phyloP scores from a whole-genome alignment of 768 basidiomycete species.

The Macrolepiota fuliginosa region DNA sequence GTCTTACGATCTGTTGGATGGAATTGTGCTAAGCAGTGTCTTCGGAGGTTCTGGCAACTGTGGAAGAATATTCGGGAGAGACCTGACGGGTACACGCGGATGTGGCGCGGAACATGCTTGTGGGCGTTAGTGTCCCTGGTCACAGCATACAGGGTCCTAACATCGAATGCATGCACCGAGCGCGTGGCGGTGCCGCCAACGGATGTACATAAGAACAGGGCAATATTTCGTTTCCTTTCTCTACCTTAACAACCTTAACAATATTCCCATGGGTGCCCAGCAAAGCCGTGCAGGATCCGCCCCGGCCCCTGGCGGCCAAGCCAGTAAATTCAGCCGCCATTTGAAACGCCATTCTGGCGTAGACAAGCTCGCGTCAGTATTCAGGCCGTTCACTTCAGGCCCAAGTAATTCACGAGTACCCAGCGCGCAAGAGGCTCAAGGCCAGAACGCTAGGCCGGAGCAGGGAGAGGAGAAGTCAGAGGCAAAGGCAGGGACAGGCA shows the following conservation, averaged over 20 bases:
- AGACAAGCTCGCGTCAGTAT: slow-evolving; percentile 20
- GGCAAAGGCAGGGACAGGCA: slow-evolving; percentile 11
- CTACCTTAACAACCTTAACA: not conserved
- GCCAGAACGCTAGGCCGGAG: not conserved
- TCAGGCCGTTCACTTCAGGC: slow-evolving; percentile 8
- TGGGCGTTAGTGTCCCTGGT: not conserved
- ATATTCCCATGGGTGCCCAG: slow-evolving; percentile 27
- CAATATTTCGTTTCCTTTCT: not conserved
- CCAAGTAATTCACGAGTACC: not conserved
- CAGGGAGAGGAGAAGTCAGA: not conserved
- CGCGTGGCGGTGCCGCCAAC: not conserved
- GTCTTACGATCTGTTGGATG: not conserved
- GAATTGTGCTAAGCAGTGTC: too few relatives aligned
- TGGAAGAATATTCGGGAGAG: not conserved
- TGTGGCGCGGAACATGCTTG: not conserved
- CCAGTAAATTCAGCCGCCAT: slow-evolving; percentile 16
- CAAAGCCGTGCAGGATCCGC: slow-evolving; percentile 24
- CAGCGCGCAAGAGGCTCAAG: slow-evolving; percentile 1
- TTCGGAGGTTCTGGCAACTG: too few relatives aligned
- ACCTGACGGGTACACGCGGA: not conserved
- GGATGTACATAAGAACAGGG: not conserved
- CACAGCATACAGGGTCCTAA: not conserved
- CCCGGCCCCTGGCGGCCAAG: slow-evolving; percentile 13
- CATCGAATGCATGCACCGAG: not conserved
- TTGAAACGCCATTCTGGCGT: slow-evolving; percentile 22